These are phyloP conservation scores for Paraglomus brasilianum DNA, from an alignment of 192 early-diverging fungal genomes.

Conservation along the genomic window DNA sequence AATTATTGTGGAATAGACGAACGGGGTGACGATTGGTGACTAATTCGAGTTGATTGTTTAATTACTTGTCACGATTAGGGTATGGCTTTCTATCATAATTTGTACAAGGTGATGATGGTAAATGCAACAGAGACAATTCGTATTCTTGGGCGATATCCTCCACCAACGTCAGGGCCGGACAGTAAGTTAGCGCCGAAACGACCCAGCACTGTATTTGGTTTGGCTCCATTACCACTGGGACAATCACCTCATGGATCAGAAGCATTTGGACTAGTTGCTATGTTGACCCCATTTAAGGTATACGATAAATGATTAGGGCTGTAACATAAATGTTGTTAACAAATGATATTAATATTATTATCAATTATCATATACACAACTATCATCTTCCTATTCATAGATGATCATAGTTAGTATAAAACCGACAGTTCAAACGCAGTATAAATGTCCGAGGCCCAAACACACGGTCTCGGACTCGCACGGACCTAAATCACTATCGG, in stretches of 20 bases:
- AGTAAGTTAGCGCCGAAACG: constrained; percentile 31
- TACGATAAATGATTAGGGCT: not conserved
- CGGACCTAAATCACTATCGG: constrained; percentile 41
- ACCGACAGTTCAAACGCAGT: constrained; percentile 56
- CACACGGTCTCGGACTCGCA: constrained; percentile 29
- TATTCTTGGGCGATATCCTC: constrained; percentile 55
- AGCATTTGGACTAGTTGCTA: constrained; percentile 55
- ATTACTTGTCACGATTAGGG: constrained; percentile 34
- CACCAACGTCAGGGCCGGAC: not conserved
- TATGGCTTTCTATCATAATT: constrained; percentile 59
- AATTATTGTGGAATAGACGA: not conserved
- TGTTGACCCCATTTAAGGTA: constrained; percentile 62
- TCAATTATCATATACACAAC: not conserved
- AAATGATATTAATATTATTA: not conserved
- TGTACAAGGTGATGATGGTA: constrained; percentile 61
- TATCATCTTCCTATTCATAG: constrained; percentile 28
- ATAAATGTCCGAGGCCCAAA: constrained; percentile 55
- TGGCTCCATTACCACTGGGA: constrained; percentile 56
- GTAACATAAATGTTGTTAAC: not conserved
- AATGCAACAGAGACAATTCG: constrained; percentile 56
- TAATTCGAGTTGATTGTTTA: not conserved
- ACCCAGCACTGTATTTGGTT: constrained; percentile 59
- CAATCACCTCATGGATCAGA: constrained; percentile 56
- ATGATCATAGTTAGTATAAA: constrained; percentile 60
- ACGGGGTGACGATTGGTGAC: not conserved